phyloP scores from a whole-genome alignment of 805 yeast species.

The Candida golubevii region DNA sequence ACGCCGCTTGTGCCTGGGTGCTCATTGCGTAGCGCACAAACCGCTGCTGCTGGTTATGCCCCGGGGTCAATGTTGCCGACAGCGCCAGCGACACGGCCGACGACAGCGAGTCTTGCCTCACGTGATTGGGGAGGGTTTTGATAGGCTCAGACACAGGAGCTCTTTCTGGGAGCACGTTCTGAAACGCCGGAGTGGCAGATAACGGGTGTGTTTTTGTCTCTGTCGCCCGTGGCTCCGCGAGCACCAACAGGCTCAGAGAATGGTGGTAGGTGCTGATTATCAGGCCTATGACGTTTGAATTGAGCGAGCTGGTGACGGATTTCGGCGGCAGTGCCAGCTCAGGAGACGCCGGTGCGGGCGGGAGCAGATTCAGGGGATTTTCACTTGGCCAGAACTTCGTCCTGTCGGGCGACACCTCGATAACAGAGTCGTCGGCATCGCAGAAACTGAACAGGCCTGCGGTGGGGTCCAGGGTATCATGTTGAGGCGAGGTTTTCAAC shows the following conservation, averaged over 20 bases:
- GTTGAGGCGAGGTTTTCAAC: not conserved
- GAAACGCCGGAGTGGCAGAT: constrained; percentile 5
- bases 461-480: not conserved
- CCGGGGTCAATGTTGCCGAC: constrained; percentile 27
- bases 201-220: not conserved
- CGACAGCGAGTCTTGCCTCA: constrained; percentile 34
- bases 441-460: constrained; percentile 20
- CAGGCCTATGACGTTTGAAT: constrained; percentile 26
- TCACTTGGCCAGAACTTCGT: not conserved
- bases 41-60: constrained; percentile 30
- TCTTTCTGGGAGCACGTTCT: not conserved
- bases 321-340: constrained; percentile 19
- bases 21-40: constrained; percentile 42
- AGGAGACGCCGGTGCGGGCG: not conserved
- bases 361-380: not conserved
- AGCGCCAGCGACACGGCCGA: constrained; percentile 31
- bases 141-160: not conserved
- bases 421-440: constrained; percentile 23
- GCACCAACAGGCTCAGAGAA: constrained; percentile 22
- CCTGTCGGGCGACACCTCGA: constrained; percentile 17
- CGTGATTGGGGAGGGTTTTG: constrained; percentile 14
- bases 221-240: constrained; percentile 1
- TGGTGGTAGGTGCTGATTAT: constrained; percentile 28
- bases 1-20: constrained; percentile 21
- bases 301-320: constrained; percentile 16